Evolutionary conservation across 441 rosid species (phyloP), one percentile per base, ranked within the genome.

Genomic region (Mallotus japonicus): DNA sequence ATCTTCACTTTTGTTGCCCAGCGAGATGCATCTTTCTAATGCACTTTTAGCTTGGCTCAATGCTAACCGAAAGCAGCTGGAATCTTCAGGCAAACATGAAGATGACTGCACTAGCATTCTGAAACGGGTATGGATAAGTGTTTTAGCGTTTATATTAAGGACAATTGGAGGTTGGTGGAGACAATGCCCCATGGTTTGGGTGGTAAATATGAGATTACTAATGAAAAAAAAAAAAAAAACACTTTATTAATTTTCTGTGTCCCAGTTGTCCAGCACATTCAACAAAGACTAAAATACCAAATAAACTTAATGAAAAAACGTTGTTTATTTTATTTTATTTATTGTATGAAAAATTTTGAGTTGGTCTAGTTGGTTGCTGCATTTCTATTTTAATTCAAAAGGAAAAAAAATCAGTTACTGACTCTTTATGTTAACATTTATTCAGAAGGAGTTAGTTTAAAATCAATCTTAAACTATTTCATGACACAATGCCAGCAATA

Each of bases 1-100:
- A 84, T 80, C 65, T 75, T 77, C 72, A 60, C 62, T 78, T 59
- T 77, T 79, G 67, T 76, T 77, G 78, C 62, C 59, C 89, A 91
- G 98, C 66, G 97, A 93, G 84, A 84, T 77, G 93, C 86, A 88
- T 79, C 93, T 93, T 71, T 79, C 86, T 72, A 85, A 88, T 70
- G 91, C 84, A 75, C 85, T 91, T 78, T 74, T 91, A 75, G 65
- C 82, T 75, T 93, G 98, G 98, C 81, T 87, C 57, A 83, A 85
- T 76, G 77, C 82, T 51, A 75, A 82, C 60, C 69, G 59, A 79
- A 77, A 79, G 75, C 75, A 44, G 67, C 67, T 69, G 68, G 82
- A 78, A 62, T 73, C 70, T 51, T 75, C 74, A 5, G 79, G 67
- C 78, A 77, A 59, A 57, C 46, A 44, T 58, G 82, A 77, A 56